phyloP scores from a whole-genome alignment of 139 green algal genomes.

The Pleodorina starrii region DNA sequence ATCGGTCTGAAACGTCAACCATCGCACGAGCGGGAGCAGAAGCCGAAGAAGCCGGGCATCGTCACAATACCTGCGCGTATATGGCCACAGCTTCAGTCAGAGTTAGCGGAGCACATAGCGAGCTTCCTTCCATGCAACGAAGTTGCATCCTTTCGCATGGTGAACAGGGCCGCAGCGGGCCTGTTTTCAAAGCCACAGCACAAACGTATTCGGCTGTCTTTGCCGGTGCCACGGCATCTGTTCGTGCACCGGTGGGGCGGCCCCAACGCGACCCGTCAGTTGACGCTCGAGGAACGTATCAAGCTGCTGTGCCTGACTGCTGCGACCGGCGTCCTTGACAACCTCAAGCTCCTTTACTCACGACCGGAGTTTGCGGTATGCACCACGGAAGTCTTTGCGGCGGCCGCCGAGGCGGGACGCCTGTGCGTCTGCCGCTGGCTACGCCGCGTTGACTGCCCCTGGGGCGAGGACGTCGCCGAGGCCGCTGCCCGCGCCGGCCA shows the following conservation, averaged over 20 bases:
- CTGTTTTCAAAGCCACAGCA: not conserved
- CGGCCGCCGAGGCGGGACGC: not conserved
- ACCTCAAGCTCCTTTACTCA: not conserved
- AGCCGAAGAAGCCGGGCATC: not conserved
- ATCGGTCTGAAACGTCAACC: not conserved
- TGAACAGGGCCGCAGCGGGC: not conserved
- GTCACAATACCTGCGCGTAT: not conserved
- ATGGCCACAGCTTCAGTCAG: not conserved
- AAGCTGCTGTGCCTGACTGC: slow-evolving; percentile 18
- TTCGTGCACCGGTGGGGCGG: not conserved
- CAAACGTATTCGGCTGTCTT: not conserved
- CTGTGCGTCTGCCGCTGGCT: slow-evolving; percentile 1
- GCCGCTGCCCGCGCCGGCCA: not conserved
- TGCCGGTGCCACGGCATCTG: not conserved
- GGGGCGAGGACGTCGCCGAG: slow-evolving; percentile 6
- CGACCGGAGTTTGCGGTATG: not conserved
- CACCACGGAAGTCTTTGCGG: not conserved
- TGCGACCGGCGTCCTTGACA: not conserved
- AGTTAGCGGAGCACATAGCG: slow-evolving; percentile 1
- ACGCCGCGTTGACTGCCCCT: not conserved
- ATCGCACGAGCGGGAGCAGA: not conserved
- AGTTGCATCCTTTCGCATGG: not conserved
- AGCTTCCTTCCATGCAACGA: not conserved
- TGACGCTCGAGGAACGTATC: not conserved
- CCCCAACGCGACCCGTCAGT: not conserved